phyloP scores from a whole-genome alignment of 1,284 basidiomycete genomes.

The Papiliotrema nemorosa region DNA sequence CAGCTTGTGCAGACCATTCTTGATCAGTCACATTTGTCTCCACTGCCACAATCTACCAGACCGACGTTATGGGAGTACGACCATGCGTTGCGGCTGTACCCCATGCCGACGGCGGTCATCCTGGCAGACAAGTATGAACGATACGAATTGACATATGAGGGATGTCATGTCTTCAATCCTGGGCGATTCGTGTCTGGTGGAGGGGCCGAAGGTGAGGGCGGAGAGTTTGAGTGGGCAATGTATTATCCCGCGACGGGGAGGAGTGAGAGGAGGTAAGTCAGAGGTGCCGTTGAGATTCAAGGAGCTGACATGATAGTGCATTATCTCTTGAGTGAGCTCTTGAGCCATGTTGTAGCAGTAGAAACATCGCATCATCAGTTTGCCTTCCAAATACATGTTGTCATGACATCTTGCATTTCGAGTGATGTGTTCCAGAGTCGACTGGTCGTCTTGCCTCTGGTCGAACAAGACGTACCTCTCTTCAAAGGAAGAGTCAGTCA shows the following conservation, averaged over 20 bases:
- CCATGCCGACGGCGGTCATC: slow-evolving; percentile 89
- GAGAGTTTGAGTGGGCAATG: slow-evolving; percentile 75
- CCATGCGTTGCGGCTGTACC: slow-evolving; percentile 87
- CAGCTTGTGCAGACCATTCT: slow-evolving; percentile 90
- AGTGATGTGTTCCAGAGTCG: neutral
- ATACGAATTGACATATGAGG: slow-evolving; percentile 95
- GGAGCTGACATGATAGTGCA: slow-evolving; percentile 17
- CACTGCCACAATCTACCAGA: slow-evolving; percentile 75
- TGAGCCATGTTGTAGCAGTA: neutral
- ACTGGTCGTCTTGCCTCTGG: too few species aligned
- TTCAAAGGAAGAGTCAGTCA: neutral
- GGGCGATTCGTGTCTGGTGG: slow-evolving; percentile 75
- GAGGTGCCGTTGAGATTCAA: neutral
- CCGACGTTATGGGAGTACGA: slow-evolving; percentile 89
- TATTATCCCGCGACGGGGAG: slow-evolving; percentile 63
- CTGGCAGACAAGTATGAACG: slow-evolving; percentile 95
- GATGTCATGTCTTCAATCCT: slow-evolving; percentile 98
- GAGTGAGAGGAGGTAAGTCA: slow-evolving; percentile 44
- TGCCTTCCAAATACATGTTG: slow-evolving; percentile 1
- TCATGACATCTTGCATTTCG: neutral
- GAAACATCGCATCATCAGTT: too few species aligned
- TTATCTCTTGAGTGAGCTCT: slow-evolving; percentile 24
- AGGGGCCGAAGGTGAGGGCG: slow-evolving; percentile 22
- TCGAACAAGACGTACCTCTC: neutral
- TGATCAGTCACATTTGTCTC: slow-evolving; percentile 87